Evolutionary conservation across 1,284 basidiomycete species (phyloP), one percentile per base, ranked within the genome.

Genomic region (Pseudozyma pruni): DNA sequence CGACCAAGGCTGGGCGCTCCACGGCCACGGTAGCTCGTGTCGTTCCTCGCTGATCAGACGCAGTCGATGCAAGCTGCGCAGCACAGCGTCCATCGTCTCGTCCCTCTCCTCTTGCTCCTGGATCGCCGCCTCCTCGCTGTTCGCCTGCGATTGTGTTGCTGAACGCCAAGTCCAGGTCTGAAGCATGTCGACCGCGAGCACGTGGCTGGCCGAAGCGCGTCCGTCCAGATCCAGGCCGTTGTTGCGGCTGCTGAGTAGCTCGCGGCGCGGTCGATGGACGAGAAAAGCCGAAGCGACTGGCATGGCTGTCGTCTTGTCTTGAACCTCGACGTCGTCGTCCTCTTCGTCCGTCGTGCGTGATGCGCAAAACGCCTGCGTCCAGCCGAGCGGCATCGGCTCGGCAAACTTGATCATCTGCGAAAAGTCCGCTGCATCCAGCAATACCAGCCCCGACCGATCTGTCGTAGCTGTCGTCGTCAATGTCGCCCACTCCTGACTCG

Each of bases 41-140:
- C 69, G 25, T 20, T 62, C 58, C 23, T 53, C 49, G 27, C 54
- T 62, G 22, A 72, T 33, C 50, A 72, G 22, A n/a, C 62, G 33
- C 16, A 67, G 41, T n/a, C 41, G 41, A 23, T 72, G 58, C 34
- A 72, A 27, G 37, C 53, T 62, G n/a, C 25, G 23, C 20, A 59
- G 2, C 1, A 67, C 23, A 0, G 32, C 33, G 10, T 55, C 47
- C 55, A 66, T 45, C 2, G 20, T 41, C 11, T 27, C 16, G 7
- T 49, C 34, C 22, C 19, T 7, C 25, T 45, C n/a, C 29, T 32
- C 20, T 17, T 39, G 44, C 4, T 35, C 32, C 19, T 22, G 25
- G 20, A 13, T 10, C 29, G 29, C 17, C 8, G 19, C 19, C 2
- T 33, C 37, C 17, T 38, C n/a, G 17, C 4, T 11, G 14, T 31